Evolutionary conservation across 2,329 filamentous ascomycete genomes (phyloP).

Genomic region (Verticillium isaacii): DNA sequence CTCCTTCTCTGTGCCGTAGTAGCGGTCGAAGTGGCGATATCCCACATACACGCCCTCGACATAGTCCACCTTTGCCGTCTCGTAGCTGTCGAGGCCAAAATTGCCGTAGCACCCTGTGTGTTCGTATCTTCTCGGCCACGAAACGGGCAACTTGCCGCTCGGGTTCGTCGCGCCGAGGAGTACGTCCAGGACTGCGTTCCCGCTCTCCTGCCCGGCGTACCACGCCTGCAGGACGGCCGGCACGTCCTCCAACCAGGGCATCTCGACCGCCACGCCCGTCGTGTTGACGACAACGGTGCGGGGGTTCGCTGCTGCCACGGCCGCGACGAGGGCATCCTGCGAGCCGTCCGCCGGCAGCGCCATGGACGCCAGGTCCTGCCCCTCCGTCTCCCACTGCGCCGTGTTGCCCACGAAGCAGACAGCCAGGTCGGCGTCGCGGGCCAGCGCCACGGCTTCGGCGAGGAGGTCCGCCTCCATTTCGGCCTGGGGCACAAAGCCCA

Average conservation of each 20-base stretch:
- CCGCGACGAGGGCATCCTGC: constrained; percentile 58
- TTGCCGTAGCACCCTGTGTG: constrained; percentile 69
- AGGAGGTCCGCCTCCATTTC: constrained; percentile 45
- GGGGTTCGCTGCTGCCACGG: constrained; percentile 57
- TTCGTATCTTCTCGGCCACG: constrained; percentile 59
- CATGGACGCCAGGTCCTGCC: constrained; percentile 68
- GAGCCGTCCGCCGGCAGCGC: constrained; percentile 58
- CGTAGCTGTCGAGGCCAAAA: constrained; percentile 53
- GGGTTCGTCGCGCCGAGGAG: constrained; percentile 60
- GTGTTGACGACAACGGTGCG: constrained; percentile 65
- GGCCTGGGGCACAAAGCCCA: neutral
- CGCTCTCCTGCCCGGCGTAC: constrained; percentile 69
- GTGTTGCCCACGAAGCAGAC: constrained; percentile 66
- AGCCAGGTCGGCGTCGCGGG: constrained; percentile 60
- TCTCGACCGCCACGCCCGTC: constrained; percentile 60
- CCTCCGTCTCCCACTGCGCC: constrained; percentile 72
- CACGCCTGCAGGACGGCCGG: constrained; percentile 69
- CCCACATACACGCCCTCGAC: constrained; percentile 70
- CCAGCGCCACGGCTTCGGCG: constrained; percentile 59
- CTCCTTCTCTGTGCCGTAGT: constrained; percentile 33
- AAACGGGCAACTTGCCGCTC: constrained; percentile 61
- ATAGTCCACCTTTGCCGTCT: constrained; percentile 63
- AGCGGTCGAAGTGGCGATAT: constrained; percentile 67
- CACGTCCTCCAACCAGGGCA: constrained; percentile 65
- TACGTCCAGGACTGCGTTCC: constrained; percentile 64